Evolutionary conservation across 306 rosid genomes (phyloP).

Genomic region (Dryas drummondii): DNA sequence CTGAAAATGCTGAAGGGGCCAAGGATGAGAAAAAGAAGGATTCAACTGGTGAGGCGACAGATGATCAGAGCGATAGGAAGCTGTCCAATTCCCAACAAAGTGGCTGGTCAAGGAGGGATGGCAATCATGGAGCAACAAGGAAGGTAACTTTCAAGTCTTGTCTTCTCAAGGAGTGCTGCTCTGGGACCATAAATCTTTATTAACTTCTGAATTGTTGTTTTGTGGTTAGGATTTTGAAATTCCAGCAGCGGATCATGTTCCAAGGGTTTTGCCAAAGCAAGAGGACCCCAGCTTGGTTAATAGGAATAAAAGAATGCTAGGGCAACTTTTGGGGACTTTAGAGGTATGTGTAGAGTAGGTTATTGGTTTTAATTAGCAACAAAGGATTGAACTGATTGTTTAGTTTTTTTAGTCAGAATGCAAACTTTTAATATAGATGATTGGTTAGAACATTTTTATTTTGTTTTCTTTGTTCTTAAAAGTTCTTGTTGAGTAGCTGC

Average conservation of each 20-base stretch:
- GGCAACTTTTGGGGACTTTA: slow-evolving; percentile 90
- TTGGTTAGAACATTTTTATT: not conserved
- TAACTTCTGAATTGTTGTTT: not conserved
- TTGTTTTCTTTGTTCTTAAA: not conserved
- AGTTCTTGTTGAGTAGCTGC: not conserved
- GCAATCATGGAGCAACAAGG: slow-evolving; percentile 46
- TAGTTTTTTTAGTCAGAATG: not conserved
- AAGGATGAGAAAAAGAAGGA: slow-evolving; percentile 43
- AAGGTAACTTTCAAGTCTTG: slow-evolving; percentile 36
- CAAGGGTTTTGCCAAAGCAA: slow-evolving; percentile 84
- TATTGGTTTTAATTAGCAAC: slow-evolving; percentile 1
- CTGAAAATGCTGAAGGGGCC: slow-evolving; percentile 47
- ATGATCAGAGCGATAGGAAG: slow-evolving; percentile 46
- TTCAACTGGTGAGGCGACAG: slow-evolving; percentile 26
- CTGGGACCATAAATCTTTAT: slow-evolving; percentile 17
- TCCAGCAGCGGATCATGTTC: slow-evolving; percentile 61
- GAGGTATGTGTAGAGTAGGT: slow-evolving; percentile 56
- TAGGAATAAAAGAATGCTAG: slow-evolving; percentile 93
- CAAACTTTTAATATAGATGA: not conserved
- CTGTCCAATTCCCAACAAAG: slow-evolving; percentile 44
- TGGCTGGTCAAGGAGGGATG: slow-evolving; percentile 60
- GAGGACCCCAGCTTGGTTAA: slow-evolving; percentile 91
- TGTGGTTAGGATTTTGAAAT: slow-evolving; percentile 57
- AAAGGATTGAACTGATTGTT: not conserved
- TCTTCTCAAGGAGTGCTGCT: slow-evolving; percentile 17